These are phyloP conservation scores for Anthracocystis panici-leucophaei DNA, from an alignment of 1,284 basidiomycete species.

Conservation along the genomic window DNA sequence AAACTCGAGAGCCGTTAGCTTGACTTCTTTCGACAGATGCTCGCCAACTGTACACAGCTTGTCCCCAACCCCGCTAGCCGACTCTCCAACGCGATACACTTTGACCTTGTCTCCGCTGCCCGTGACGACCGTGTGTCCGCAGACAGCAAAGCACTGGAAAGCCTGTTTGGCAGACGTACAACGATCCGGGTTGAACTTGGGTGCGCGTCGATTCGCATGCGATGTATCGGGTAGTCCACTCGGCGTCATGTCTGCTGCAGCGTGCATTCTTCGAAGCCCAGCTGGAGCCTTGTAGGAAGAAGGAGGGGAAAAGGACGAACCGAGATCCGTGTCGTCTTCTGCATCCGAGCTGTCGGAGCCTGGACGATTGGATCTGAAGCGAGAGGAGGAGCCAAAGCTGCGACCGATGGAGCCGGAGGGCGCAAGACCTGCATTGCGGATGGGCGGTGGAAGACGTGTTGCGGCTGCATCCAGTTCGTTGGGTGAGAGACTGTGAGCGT, in stretches of 20 bases:
- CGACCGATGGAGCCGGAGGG: conserved; percentile 14
- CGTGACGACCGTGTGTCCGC: conserved; percentile 50
- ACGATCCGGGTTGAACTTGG: conserved; percentile 46
- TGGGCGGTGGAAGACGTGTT: conserved; percentile 30
- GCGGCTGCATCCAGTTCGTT: conserved; percentile 14
- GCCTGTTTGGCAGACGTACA: conserved; percentile 32
- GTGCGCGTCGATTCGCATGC: conserved; percentile 48
- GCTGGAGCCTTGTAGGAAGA: conserved; percentile 31
- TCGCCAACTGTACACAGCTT: conserved; percentile 57
- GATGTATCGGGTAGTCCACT: conserved; percentile 48
- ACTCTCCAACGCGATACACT: conserved; percentile 55
- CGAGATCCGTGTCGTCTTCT: conserved; percentile 33
- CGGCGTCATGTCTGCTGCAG: conserved; percentile 35
- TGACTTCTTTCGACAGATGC: conserved; percentile 51
- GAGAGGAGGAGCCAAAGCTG: conserved; percentile 27
- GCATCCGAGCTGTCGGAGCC: conserved; percentile 44
- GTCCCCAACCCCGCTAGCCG: conserved; percentile 37
- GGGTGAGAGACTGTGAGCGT: conserved; percentile 24
- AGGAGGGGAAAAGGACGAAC: conserved; percentile 24
- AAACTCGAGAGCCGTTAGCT: conserved; percentile 54
- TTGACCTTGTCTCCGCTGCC: conserved; percentile 59
- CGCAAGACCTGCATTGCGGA: conserved; percentile 14
- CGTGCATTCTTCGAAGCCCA: conserved; percentile 27
- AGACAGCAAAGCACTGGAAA: conserved; percentile 52
- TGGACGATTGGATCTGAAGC: conserved; percentile 4